Percentiles rank a stretch among this genome's conserved stretches.
Evolutionary conservation across 2,329 filamentous ascomycete species (phyloP).

Genomic region (Monilinia polystroma): DNA sequence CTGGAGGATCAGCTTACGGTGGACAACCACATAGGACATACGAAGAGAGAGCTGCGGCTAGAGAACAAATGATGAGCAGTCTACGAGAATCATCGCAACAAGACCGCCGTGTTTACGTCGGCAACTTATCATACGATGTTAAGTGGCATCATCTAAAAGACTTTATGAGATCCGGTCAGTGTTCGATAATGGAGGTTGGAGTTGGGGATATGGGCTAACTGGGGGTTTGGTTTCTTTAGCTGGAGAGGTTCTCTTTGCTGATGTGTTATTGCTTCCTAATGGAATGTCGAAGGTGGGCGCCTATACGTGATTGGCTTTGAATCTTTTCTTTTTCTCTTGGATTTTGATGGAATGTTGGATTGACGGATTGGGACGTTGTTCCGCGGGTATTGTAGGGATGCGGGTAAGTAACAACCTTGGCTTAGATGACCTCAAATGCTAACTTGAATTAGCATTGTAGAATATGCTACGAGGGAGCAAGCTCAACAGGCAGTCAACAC

Average conservation of each 20-base stretch:
- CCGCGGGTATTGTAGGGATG: slow-evolving; percentile 95
- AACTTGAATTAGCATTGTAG: slow-evolving; percentile 79
- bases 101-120: slow-evolving; percentile 98
- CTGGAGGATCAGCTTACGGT: slow-evolving; percentile 63
- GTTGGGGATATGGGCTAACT: slow-evolving; percentile 44
- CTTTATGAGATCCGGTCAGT: slow-evolving; percentile 98
- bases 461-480: slow-evolving; percentile 99
- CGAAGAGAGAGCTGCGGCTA: slow-evolving; percentile 79
- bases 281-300: slow-evolving; percentile 99
- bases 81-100: slow-evolving; percentile 95
- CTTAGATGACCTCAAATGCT: not conserved
- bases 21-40: slow-evolving; percentile 70
- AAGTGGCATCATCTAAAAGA: slow-evolving; percentile 99
- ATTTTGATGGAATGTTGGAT: slow-evolving; percentile 90
- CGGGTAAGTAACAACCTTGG: slow-evolving; percentile 70
- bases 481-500: slow-evolving; percentile 95
- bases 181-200: slow-evolving; percentile 27
- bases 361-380: slow-evolving; percentile 97
- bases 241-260: slow-evolving; percentile 98
- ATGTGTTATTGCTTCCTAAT: slow-evolving; percentile 99
- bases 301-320: slow-evolving; percentile 80
- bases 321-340: slow-evolving; percentile 52
- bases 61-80: slow-evolving; percentile 94
- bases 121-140: slow-evolving; percentile 98
- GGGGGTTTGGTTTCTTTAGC: slow-evolving; percentile 54